A percentile compares a stretch with the other conserved stretches of the same genome.
Evolutionary conservation across 2,329 filamentous ascomycete genomes (phyloP).

Genomic region (Colletotrichum sp.): DNA sequence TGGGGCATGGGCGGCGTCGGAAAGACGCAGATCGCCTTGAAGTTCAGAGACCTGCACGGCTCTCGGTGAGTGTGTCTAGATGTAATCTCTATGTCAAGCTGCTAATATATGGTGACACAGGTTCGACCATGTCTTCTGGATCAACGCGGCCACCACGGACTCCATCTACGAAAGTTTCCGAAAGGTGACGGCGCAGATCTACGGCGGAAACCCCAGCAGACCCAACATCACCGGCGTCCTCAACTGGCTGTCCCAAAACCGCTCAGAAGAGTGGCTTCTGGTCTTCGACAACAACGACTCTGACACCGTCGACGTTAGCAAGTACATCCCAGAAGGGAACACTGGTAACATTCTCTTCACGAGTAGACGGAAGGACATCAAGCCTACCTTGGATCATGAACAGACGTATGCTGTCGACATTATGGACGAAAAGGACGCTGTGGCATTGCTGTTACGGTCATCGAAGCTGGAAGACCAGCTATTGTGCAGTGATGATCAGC

Average conservation of each 20-base stretch:
- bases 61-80: constrained; percentile 8
- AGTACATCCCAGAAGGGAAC: constrained; percentile 20
- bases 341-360: constrained; percentile 35
- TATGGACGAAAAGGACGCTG: not conserved
- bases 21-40: constrained; percentile 35
- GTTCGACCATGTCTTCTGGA: constrained; percentile 32
- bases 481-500: no score
- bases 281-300: constrained; percentile 33
- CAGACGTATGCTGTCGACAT: not conserved
- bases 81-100: not conserved
- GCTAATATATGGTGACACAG: constrained; percentile 3
- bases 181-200: constrained; percentile 13
- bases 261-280: constrained; percentile 31
- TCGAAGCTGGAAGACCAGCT: not conserved
- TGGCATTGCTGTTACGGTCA: not conserved
- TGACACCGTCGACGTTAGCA: constrained; percentile 13
- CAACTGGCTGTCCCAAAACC: constrained; percentile 19
- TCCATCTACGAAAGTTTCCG: constrained; percentile 29
- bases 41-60: constrained; percentile 25
- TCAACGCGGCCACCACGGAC: constrained; percentile 28
- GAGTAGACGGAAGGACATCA: constrained; percentile 17
- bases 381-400: not conserved
- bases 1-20: constrained; percentile 34
- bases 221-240: constrained; percentile 13
- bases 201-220: not conserved